phyloP scores from a whole-genome alignment of 345 rosid genomes.

The Salix dunnii region DNA sequence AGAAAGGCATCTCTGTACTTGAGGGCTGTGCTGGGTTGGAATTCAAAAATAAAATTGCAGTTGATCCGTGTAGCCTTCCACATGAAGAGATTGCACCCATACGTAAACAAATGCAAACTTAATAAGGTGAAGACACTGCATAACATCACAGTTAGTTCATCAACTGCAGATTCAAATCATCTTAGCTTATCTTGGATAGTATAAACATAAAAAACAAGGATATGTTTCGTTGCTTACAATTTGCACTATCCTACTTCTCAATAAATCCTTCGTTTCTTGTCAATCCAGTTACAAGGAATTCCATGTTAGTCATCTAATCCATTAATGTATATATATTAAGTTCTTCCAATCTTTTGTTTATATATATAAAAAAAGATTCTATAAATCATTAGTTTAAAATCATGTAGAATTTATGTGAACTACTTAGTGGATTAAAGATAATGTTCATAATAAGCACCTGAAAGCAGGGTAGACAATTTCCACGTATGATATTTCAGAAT shows the following conservation, averaged over 20 bases:
- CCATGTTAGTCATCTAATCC: neutral
- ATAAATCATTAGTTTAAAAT: neutral
- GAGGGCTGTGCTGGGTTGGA: slow-evolving; percentile 66
- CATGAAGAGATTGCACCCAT: slow-evolving; percentile 85
- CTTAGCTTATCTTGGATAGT: neutral
- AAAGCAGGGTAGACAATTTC: slow-evolving; percentile 92
- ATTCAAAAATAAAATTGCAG: slow-evolving; percentile 80
- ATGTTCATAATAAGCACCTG: slow-evolving; percentile 48
- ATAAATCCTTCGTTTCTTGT: neutral
- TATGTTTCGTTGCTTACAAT: neutral
- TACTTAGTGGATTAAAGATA: neutral
- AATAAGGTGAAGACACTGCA: slow-evolving; percentile 81
- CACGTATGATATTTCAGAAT: slow-evolving; percentile 45
- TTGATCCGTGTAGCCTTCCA: slow-evolving; percentile 85
- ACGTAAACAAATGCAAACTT: slow-evolving; percentile 89
- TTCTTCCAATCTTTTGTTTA: neutral
- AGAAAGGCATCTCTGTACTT: slow-evolving; percentile 86
- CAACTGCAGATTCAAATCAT: neutral
- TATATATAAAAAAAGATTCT: neutral
- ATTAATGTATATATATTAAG: neutral
- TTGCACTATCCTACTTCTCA: neutral
- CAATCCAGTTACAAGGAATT: neutral
- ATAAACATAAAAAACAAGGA: too few relatives aligned
- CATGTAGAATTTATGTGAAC: neutral
- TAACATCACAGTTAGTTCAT: neutral